phyloP scores from a whole-genome alignment of 169 alveolate species.

The Theileria orientalis region DNA sequence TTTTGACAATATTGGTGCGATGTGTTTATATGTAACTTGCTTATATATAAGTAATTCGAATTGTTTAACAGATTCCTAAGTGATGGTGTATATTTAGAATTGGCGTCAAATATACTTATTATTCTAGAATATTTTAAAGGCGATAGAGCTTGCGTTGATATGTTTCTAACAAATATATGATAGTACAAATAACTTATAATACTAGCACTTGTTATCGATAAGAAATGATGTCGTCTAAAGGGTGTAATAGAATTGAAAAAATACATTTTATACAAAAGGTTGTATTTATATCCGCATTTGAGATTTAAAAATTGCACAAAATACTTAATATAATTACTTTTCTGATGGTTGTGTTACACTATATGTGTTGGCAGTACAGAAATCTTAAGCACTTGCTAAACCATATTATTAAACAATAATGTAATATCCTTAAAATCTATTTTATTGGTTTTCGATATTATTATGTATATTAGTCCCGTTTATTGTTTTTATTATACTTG shows the following conservation, averaged over 20 bases:
- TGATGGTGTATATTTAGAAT: not conserved
- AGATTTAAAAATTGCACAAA: not conserved
- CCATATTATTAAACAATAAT: too few species aligned
- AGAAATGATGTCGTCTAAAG: constrained; percentile 14
- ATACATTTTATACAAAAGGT: not conserved
- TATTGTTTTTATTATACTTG: too few species aligned
- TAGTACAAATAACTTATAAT: constrained; percentile 13
- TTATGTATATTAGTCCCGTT: too few species aligned
- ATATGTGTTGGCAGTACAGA: too few species aligned
- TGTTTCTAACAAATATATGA: constrained; percentile 2
- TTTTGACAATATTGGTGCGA: not conserved
- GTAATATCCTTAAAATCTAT: too few species aligned
- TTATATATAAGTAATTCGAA: not conserved
- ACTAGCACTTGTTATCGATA: constrained; percentile 13
- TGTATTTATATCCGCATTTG: not conserved
- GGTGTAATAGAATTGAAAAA: not conserved
- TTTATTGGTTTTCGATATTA: too few species aligned
- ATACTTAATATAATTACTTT: not conserved
- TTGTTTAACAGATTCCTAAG: not conserved
- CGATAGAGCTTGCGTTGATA: not conserved
- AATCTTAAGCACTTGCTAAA: too few species aligned
- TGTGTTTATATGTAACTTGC: not conserved
- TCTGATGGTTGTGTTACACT: too few species aligned
- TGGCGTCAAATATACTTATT: not conserved
- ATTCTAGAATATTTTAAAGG: not conserved